phyloP scores from a whole-genome alignment of 2,329 filamentous ascomycete genomes.

The Claviceps digitariae region DNA sequence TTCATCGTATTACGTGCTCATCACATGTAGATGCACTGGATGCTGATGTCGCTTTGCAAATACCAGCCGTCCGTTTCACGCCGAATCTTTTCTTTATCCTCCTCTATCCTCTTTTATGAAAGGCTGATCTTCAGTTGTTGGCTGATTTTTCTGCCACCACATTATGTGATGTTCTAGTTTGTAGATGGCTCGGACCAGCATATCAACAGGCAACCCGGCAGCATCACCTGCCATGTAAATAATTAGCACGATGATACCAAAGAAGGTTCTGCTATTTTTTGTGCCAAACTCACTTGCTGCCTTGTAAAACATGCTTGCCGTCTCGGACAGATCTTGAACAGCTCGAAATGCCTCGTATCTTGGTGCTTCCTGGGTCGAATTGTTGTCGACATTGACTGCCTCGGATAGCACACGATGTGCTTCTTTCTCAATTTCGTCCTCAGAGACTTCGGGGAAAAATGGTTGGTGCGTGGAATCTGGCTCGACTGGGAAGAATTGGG shows the following conservation, averaged over 20 bases:
- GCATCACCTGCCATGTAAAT: conserved; percentile 13
- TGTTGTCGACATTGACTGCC: conserved; percentile 5
- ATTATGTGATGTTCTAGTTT: conserved; percentile 24
- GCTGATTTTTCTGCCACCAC: conserved; percentile 17
- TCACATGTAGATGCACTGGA: background rate
- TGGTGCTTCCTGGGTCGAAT: background rate
- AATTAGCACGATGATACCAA: background rate
- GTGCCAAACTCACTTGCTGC: conserved; percentile 16
- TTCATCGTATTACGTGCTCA: background rate
- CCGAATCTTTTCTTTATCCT: background rate
- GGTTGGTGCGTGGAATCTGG: conserved; percentile 8
- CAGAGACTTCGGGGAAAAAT: conserved; percentile 10
- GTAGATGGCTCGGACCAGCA: conserved; percentile 23
- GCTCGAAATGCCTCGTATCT: conserved; percentile 19
- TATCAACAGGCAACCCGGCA: conserved; percentile 21
- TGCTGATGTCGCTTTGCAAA: background rate
- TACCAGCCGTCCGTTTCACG: background rate
- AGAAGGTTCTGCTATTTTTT: too few relatives aligned
- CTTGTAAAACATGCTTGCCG: conserved; percentile 19
- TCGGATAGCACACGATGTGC: conserved; percentile 11
- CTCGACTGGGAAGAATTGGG: conserved; percentile 23
- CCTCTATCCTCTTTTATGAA: background rate
- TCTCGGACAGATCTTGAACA: conserved; percentile 18
- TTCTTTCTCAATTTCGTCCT: conserved; percentile 14
- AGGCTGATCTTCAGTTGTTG: background rate